Evolutionary conservation across 2,329 filamentous ascomycete genomes (phyloP), one percentile per base, ranked within the genome.

Genomic region (Albifimbria verrucaria): DNA sequence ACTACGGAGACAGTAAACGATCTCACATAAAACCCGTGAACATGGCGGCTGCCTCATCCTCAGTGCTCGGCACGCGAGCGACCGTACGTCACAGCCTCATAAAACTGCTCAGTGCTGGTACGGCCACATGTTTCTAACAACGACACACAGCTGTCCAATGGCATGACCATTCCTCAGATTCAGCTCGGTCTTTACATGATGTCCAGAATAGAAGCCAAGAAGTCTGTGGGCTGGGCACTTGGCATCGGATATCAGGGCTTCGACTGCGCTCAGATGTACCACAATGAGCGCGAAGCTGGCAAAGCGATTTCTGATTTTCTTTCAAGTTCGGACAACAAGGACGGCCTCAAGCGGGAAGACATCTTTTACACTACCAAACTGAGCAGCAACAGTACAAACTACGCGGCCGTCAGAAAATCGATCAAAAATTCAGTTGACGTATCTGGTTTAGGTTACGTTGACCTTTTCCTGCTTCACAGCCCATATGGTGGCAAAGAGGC

Each of bases 321-420:
- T 3, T 62, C 69, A 36, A 72, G 73, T 50, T 71, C 71, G 22
- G 70, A 72, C 12, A 82, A 83, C 57, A 72, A 68, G 0, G 61
- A 74, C 0, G 76, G 73, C 0, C 66, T 91, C 24, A 79, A 76
- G 57, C 80, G 90, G 5, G 80, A 86, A 52, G 85, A 92, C 62
- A 75, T 94, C 50, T 90, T 90, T 69, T 92, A 90, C 68, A 94
- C 90, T 1, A 88, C 86, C 32, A 95, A 94, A 73, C 78, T 94
- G 15, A 84, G 83, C 1, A 83, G 78, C 53, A 89, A 86, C 64
- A 73, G 72, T 61, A 77, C 77, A 1, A 79, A 79, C 4, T 93
- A 92, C 67, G 80, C 87, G n/a, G 73, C 75, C 3, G 88, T 88
- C 22, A 80, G 86, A 48, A 74, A 72, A 55, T 85, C 87, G 0